These are phyloP conservation scores for Ettlia oleoabundans DNA, from an alignment of 139 green algal genomes.

Conservation along the genomic window DNA sequence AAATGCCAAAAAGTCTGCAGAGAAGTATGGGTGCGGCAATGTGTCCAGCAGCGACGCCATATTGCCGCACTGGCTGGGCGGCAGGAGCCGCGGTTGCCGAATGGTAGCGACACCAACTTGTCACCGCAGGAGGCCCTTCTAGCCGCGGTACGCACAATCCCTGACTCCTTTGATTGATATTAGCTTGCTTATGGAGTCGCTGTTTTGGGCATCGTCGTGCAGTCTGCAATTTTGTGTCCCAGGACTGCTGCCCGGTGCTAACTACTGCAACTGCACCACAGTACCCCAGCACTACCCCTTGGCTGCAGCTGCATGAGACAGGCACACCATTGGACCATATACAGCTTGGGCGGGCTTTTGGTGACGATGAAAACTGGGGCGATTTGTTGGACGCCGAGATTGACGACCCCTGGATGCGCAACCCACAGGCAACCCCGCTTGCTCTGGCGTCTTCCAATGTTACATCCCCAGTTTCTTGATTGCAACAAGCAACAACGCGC, in stretches of 20 bases:
- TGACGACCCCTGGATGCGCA: not conserved
- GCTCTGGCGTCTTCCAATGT: no score
- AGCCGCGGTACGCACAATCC: not conserved
- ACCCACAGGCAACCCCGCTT: not conserved
- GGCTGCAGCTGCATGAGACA: conserved; percentile 10
- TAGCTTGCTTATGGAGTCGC: not conserved
- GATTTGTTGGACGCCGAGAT: conserved; percentile 18
- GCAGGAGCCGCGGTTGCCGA: not conserved
- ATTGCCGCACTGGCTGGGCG: not conserved
- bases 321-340: conserved; percentile 1
- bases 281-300: not conserved
- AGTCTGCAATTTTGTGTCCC: no score
- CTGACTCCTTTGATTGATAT: not conserved
- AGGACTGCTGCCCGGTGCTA: no score
- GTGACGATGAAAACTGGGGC: not conserved
- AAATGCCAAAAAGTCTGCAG: no score
- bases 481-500: no score
- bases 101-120: not conserved
- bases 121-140: conserved; percentile 12
- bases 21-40: no score
- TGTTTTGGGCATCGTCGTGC: no score
- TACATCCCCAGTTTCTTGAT: no score
- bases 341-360: conserved; percentile 2
- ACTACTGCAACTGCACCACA: not conserved
- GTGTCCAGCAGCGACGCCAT: not conserved